Conservation (phyloP, 148 eudicot species). For the Dysphania ambrosioides region DNA sequence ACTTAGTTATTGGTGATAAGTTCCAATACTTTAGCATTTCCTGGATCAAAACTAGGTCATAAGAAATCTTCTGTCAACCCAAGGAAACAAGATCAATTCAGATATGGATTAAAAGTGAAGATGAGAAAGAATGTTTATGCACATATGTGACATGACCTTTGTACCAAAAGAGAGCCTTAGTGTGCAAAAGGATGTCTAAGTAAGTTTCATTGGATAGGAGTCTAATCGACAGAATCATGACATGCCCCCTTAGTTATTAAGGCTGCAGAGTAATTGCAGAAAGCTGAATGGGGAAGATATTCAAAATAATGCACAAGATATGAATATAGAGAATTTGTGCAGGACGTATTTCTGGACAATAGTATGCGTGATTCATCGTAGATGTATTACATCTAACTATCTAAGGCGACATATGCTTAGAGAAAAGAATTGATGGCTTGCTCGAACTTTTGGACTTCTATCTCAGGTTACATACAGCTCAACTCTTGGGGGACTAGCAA, state of each 20-base stretch:
- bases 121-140: background rate
- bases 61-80: background rate
- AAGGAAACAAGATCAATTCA: background rate
- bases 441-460: background rate
- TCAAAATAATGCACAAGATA: background rate
- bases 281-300: background rate
- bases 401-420: background rate
- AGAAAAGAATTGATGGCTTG: background rate
- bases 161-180: background rate
- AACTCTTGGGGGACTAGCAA: background rate
- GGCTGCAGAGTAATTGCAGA: slow-evolving; percentile 1
- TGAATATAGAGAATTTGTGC: slow-evolving; percentile 3
- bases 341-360: background rate
- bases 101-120: background rate
- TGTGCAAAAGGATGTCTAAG: background rate
- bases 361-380: too few relatives aligned
- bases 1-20: background rate
- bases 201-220: background rate
- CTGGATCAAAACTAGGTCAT: background rate
- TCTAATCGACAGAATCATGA: background rate
- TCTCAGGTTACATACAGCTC: background rate
- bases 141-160: slow-evolving; percentile 13
- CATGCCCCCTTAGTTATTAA: background rate
- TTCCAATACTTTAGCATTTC: background rate
- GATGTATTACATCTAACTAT: background rate